phyloP scores from a whole-genome alignment of 1,284 basidiomycete genomes.

The Boletus sp. region DNA sequence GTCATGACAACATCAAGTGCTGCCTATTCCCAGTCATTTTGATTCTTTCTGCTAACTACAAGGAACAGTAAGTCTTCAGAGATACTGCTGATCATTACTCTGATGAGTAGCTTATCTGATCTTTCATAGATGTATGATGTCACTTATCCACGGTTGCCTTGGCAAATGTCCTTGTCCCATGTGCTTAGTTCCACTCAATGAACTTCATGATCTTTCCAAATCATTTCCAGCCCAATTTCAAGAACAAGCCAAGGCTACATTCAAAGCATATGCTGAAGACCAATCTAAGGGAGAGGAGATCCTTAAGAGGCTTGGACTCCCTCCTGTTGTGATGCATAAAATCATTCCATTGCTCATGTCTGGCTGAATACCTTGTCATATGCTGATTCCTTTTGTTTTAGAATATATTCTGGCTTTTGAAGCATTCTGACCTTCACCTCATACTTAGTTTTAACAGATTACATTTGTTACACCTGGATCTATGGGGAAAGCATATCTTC shows the following conservation, averaged over 20 bases:
- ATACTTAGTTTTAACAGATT: conserved; percentile 1
- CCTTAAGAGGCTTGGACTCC: neutral
- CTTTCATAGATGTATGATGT: conserved; percentile 23
- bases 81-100: neutral
- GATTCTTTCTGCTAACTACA: conserved; percentile 23
- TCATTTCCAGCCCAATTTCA: neutral
- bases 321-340: neutral
- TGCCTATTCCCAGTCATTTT: conserved; percentile 20
- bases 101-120: neutral
- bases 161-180: conserved; percentile 21
- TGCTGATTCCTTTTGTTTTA: neutral
- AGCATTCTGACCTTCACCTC: neutral
- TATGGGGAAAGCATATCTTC: neutral
- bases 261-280: neutral
- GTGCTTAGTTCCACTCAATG: conserved; percentile 10
- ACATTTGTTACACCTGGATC: neutral
- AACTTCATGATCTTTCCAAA: conserved; percentile 14
- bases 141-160: conserved; percentile 13
- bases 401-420: neutral
- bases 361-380: neutral
- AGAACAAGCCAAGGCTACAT: neutral
- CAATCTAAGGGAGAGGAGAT: neutral
- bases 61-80: conserved; percentile 23
- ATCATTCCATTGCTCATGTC: neutral
- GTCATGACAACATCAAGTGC: conserved; percentile 9